Percentiles rank a stretch among this genome's conserved stretches.
phyloP scores from a whole-genome alignment of 1,139 yeast species.

The Geotrichum macrosporum region DNA sequence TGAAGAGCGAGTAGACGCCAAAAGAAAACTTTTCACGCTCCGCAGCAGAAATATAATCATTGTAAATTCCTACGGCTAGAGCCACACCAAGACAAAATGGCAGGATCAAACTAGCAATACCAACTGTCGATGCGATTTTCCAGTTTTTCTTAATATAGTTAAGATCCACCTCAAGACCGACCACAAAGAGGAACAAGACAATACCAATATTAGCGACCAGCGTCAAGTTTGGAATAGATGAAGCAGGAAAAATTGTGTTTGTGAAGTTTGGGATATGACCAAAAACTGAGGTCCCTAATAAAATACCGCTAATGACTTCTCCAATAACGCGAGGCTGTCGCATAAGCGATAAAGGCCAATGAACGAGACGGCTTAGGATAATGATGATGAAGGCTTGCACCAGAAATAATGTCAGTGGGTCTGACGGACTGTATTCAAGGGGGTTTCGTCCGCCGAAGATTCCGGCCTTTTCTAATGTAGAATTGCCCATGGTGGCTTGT shows the following conservation, averaged over 20 bases:
- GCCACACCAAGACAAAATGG: constrained; percentile 78
- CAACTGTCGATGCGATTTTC: constrained; percentile 60
- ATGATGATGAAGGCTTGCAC: constrained; percentile 55
- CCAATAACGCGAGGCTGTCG: constrained; percentile 76
- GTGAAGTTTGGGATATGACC: constrained; percentile 69
- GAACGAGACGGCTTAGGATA: constrained; percentile 50
- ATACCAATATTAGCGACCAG: constrained; percentile 69
- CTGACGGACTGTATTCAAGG: constrained; percentile 49
- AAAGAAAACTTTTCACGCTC: constrained; percentile 46
- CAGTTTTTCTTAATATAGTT: constrained; percentile 56
- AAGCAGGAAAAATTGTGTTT: constrained; percentile 55
- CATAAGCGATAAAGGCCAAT: constrained; percentile 53
- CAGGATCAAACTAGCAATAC: constrained; percentile 62
- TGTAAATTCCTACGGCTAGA: constrained; percentile 61
- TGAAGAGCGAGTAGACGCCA: constrained; percentile 71
- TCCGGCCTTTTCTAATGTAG: constrained; percentile 24
- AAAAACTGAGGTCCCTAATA: constrained; percentile 61
- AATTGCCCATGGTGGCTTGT: constrained; percentile 19
- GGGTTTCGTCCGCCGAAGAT: constrained; percentile 70
- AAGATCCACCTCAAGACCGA: constrained; percentile 73
- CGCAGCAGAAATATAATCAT: constrained; percentile 44
- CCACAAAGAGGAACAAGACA: constrained; percentile 64
- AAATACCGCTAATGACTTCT: constrained; percentile 69
- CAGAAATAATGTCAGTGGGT: constrained; percentile 58
- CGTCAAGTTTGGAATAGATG: constrained; percentile 58